Evolutionary conservation across 2,329 filamentous ascomycete species (phyloP).

Genomic region (Penicillium carneum): DNA sequence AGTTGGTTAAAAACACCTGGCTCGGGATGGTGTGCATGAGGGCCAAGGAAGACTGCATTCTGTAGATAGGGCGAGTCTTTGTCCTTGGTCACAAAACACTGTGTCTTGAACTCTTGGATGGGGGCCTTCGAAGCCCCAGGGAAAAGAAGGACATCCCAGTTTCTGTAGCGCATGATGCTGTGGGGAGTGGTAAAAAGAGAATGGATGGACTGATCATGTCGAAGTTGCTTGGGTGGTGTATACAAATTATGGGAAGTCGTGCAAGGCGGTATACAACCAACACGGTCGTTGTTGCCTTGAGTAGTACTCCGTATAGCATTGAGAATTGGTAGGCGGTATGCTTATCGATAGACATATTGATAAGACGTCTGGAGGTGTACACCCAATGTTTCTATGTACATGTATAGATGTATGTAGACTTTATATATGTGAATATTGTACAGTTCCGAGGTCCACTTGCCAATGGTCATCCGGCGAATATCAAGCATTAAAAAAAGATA

Average conservation of each 20-base stretch:
- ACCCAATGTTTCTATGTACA: too few species aligned
- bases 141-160: slow-evolving; percentile 87
- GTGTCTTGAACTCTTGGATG: slow-evolving; percentile 81
- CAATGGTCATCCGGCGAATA: too few species aligned
- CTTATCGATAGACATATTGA: neutral
- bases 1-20: slow-evolving; percentile 52
- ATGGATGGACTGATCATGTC: neutral
- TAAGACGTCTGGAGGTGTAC: too few species aligned
- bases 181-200: too few species aligned
- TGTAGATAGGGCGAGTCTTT: slow-evolving; percentile 62
- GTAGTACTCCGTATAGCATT: too few species aligned
- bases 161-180: slow-evolving; percentile 76
- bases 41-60: slow-evolving; percentile 51
- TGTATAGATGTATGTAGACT: too few species aligned
- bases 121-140: slow-evolving; percentile 72
- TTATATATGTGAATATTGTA: too few species aligned
- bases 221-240: neutral
- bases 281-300: neutral
- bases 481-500: too few species aligned
- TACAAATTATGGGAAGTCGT: slow-evolving; percentile 1
- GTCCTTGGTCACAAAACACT: slow-evolving; percentile 71
- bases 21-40: slow-evolving; percentile 34
- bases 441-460: too few species aligned
- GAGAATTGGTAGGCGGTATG: neutral
- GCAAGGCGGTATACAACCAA: neutral